phyloP scores from a whole-genome alignment of 345 rosid genomes.

The Rhizophora mangle region DNA sequence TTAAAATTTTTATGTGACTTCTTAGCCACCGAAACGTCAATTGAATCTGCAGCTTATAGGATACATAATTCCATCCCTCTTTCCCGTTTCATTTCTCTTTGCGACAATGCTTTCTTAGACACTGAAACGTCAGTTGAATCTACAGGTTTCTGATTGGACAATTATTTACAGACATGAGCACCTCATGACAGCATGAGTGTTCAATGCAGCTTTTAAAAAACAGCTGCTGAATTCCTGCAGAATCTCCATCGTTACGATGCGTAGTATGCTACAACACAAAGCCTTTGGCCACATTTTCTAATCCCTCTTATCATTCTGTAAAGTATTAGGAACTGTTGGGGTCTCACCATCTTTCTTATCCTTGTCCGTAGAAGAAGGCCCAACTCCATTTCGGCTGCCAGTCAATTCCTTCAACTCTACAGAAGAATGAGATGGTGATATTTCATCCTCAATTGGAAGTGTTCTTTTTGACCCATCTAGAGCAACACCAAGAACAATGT shows the following conservation, averaged over 20 bases:
- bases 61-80: neutral
- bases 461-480: conserved; percentile 89
- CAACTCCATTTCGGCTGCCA: conserved; percentile 36
- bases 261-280: neutral
- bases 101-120: neutral
- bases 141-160: neutral
- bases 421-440: conserved; percentile 22
- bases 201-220: conserved; percentile 46
- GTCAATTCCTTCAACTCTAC: conserved; percentile 58
- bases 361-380: conserved; percentile 22
- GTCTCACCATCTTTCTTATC: conserved; percentile 46
- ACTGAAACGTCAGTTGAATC: neutral
- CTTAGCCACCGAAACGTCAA: neutral
- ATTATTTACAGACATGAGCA: conserved; percentile 28
- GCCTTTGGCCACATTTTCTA: neutral
- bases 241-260: neutral
- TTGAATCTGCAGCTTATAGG: neutral
- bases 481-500: conserved; percentile 88
- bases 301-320: conserved; percentile 12
- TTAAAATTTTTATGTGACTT: too few relatives aligned
- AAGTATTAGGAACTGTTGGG: conserved; percentile 28
- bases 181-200: neutral
- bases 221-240: conserved; percentile 39
- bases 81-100: too few relatives aligned
- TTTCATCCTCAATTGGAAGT: conserved; percentile 80